Base-by-base conservation (phyloP, 2,329 filamentous ascomycete species). In the Xylariales sp. region DNA sequence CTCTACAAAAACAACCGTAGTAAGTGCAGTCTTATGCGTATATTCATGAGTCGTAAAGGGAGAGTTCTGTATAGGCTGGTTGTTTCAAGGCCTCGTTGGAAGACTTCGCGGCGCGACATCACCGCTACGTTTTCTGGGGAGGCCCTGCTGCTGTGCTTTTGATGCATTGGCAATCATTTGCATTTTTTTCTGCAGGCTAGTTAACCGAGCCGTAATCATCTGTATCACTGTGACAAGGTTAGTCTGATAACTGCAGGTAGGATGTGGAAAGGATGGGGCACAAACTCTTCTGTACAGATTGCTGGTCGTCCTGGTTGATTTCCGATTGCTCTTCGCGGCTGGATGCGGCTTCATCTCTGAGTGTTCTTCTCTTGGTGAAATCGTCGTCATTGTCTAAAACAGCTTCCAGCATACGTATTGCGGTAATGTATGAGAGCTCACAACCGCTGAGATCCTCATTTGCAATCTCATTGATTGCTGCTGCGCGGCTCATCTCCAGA, bases 391-490 rank as follows among this genome's bases (percentile, higher is more conserved):
- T 83, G 51, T 98, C 93, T 40, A 98, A 66, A 4, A 98, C 87
- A 13, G 91, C 93, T 64, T 98, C 91, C 12, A 97, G 75, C 85
- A 98, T 93, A 46, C 87, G 80, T 47, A 97, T 89, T 1, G 93
- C 90, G 1, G 93, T 97, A 38, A 88, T 76, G 57, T 98, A 98
- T 14, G 89, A 90, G 18, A 95, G 81, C 56, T 97, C 90, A 56
- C 91, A 97, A 13, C 89, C 88, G 1, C 71, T 66, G 17, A 97
- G 69, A 59, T 97, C 90, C 45, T 93, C 87, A 40, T 91, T 89
- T 2, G 93, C 88, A 34, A 98, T 85, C 64, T 98, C 93, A 52
- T 95, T 94, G 55, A 97, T 93, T 6, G 93, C 93, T 6, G 93
- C 91, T 4, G 87, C 81, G 37, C 89, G 81, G 59, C 89, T 96